Evolutionary conservation across 1,139 yeast genomes (phyloP).

Genomic region (Suhomyces panamericanus): DNA sequence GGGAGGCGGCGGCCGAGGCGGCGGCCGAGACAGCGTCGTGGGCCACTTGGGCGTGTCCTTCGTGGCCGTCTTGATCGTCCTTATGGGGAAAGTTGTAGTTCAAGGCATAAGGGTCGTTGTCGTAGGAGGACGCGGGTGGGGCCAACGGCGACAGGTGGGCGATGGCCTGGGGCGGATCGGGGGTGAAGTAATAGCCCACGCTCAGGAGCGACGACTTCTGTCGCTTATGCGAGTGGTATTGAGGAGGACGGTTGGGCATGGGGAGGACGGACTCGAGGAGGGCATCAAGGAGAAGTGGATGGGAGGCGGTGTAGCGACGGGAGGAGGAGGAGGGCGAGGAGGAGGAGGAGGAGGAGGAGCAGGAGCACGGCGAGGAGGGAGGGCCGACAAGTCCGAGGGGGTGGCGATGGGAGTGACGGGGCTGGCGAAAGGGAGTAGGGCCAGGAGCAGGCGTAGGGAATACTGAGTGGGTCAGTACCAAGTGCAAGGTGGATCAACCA

Average conservation of each 20-base stretch:
- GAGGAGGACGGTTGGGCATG: slow-evolving; percentile 20
- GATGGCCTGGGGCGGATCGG: slow-evolving; percentile 12
- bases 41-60: slow-evolving; percentile 10
- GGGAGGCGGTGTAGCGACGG: background rate
- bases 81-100: slow-evolving; percentile 17
- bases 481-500: no score
- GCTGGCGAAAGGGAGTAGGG: background rate
- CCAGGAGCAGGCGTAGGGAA: no score
- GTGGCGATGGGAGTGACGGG: background rate
- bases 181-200: slow-evolving; percentile 32
- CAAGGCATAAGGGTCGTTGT: slow-evolving; percentile 15
- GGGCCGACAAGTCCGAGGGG: slow-evolving; percentile 4
- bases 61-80: slow-evolving; percentile 6
- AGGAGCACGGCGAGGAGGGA: background rate
- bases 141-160: slow-evolving; percentile 8
- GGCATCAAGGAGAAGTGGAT: background rate
- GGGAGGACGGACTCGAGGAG: slow-evolving; percentile 1
- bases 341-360: background rate
- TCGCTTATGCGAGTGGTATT: slow-evolving; percentile 38
- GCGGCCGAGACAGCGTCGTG: background rate
- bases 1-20: slow-evolving; percentile 11
- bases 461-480: no score
- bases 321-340: background rate
- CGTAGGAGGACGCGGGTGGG: slow-evolving; percentile 8
- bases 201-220: slow-evolving; percentile 45